Evolutionary conservation across 805 yeast genomes (phyloP).

Genomic region (Yamadazyma akitaensis): DNA sequence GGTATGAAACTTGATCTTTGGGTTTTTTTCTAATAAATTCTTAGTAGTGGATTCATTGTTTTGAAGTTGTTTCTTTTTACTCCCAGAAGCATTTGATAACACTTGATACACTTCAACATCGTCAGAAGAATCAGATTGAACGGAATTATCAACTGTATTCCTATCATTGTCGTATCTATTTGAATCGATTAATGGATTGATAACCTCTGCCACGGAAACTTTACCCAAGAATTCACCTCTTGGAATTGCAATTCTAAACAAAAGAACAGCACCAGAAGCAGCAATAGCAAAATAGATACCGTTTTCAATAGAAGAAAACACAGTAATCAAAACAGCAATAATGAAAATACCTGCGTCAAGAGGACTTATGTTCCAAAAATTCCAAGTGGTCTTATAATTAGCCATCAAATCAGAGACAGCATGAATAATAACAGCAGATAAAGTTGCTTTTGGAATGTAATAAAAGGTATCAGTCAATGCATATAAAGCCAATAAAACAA

Average conservation of each 20-base stretch:
- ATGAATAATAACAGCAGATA: slow-evolving; percentile 86
- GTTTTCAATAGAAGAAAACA: slow-evolving; percentile 75
- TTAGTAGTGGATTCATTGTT: slow-evolving; percentile 16
- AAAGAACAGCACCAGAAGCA: slow-evolving; percentile 71
- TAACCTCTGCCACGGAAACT: slow-evolving; percentile 66
- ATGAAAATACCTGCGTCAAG: slow-evolving; percentile 70
- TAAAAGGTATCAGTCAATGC: slow-evolving; percentile 79
- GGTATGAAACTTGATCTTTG: slow-evolving; percentile 46
- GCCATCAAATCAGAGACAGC: slow-evolving; percentile 87
- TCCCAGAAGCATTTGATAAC: slow-evolving; percentile 26
- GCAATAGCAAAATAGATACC: slow-evolving; percentile 90
- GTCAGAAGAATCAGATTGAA: slow-evolving; percentile 16
- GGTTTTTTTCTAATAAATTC: slow-evolving; percentile 24
- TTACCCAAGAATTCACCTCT: slow-evolving; percentile 80
- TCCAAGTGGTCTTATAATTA: slow-evolving; percentile 61
- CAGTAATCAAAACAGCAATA: slow-evolving; percentile 68
- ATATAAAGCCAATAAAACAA: slow-evolving; percentile 83
- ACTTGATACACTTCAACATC: slow-evolving; percentile 45
- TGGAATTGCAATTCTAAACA: slow-evolving; percentile 77
- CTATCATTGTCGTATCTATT: not conserved
- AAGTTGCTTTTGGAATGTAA: slow-evolving; percentile 86
- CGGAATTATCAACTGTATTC: not conserved
- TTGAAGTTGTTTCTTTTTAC: slow-evolving; percentile 17
- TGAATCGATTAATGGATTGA: slow-evolving; percentile 50
- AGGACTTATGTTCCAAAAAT: slow-evolving; percentile 71